A percentile compares a stretch with the other conserved stretches of the same genome.
These are phyloP conservation scores for Kodamaea anthophila DNA, from an alignment of 1,139 yeast species.

Conservation along the genomic window DNA sequence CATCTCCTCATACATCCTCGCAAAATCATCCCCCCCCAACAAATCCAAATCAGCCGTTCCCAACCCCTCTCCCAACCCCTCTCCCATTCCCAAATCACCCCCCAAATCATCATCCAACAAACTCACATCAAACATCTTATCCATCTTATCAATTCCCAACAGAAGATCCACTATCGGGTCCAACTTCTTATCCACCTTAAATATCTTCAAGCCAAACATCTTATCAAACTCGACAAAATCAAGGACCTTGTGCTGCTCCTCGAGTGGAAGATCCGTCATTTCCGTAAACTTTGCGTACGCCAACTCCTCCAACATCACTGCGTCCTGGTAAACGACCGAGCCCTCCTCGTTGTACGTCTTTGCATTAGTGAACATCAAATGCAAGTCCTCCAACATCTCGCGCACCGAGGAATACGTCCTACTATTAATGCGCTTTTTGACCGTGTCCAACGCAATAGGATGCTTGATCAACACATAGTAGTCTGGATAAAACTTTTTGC, in stretches of 20 bases:
- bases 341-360: slow-evolving; percentile 87
- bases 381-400: slow-evolving; percentile 66
- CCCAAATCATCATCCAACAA: slow-evolving; percentile 2
- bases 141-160: not conserved
- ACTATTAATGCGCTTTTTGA: slow-evolving; percentile 53
- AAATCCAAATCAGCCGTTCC: slow-evolving; percentile 1
- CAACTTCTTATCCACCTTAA: slow-evolving; percentile 1
- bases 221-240: slow-evolving; percentile 49
- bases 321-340: slow-evolving; percentile 75
- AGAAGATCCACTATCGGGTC: not conserved
- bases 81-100: slow-evolving; percentile 1
- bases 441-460: slow-evolving; percentile 75
- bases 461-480: slow-evolving; percentile 71
- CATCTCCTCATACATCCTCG: slow-evolving; percentile 1
- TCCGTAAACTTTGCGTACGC: slow-evolving; percentile 31
- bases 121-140: slow-evolving; percentile 2
- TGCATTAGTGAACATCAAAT: slow-evolving; percentile 78
- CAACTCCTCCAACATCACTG: slow-evolving; percentile 54
- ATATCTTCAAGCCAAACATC: slow-evolving; percentile 31
- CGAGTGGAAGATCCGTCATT: slow-evolving; percentile 14
- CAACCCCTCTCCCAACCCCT: no score
- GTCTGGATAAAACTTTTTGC: slow-evolving; percentile 75
- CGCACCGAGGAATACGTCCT: slow-evolving; percentile 48
- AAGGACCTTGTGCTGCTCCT: slow-evolving; percentile 25
- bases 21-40: not conserved